These are phyloP conservation scores for Immersiella caudata DNA, from an alignment of 495 filamentous ascomycete genomes.

Conservation along the genomic window DNA sequence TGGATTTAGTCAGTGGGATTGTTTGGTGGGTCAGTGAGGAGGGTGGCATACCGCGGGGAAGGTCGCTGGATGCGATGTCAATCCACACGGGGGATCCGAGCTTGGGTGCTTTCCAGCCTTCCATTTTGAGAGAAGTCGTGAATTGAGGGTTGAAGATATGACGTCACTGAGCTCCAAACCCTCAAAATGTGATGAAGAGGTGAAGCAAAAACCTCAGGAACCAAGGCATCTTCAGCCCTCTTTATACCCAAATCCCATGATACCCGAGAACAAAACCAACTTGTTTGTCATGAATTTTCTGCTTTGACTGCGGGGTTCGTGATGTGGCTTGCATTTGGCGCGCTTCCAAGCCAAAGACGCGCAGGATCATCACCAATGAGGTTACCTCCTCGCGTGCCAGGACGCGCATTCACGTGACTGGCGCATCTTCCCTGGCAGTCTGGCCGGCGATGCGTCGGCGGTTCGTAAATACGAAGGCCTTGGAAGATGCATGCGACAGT, in stretches of 20 bases:
- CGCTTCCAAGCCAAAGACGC: neutral
- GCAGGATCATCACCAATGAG: neutral
- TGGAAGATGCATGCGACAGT: too few species aligned
- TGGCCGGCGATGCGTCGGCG: neutral
- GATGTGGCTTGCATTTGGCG: neutral
- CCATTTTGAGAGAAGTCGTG: neutral
- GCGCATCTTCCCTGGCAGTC: neutral
- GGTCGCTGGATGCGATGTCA: slow-evolving; percentile 20
- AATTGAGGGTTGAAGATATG: neutral
- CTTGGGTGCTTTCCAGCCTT: slow-evolving; percentile 25
- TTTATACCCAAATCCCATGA: neutral
- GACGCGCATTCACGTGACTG: neutral
- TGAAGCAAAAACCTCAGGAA: neutral
- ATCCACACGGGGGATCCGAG: slow-evolving; percentile 22
- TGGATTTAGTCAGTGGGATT: neutral
- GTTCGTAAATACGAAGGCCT: neutral
- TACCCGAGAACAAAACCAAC: neutral
- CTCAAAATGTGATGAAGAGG: neutral
- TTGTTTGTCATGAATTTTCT: neutral
- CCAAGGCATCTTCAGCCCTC: neutral
- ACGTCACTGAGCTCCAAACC: neutral
- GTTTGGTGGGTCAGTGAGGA: neutral
- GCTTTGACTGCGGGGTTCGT: neutral
- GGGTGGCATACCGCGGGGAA: slow-evolving; percentile 13
- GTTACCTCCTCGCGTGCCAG: neutral